Conservation (phyloP, 768 basidiomycete species). For the Hirschioporus abietinus region DNA sequence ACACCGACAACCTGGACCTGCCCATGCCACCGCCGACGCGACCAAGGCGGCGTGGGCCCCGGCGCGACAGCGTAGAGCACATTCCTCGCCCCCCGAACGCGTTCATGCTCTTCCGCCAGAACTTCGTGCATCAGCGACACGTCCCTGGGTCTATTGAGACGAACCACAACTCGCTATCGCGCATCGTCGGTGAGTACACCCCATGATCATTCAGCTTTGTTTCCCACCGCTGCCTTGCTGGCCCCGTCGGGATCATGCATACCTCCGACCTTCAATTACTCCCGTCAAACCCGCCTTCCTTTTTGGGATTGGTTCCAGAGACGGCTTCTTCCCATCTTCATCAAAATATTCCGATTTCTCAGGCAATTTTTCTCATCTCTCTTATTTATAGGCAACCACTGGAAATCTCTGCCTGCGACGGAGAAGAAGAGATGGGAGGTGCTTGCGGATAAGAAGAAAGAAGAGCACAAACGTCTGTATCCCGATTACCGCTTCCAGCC, state of each 20-base stretch:
- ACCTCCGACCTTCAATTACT: background rate
- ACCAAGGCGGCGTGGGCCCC: too few relatives aligned
- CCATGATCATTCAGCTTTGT: background rate
- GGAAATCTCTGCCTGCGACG: constrained; percentile 63
- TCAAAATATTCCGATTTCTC: background rate
- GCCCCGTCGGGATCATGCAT: background rate
- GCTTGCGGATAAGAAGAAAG: constrained; percentile 68
- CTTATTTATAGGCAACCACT: constrained; percentile 37
- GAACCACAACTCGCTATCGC: constrained; percentile 43
- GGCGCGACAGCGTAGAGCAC: constrained; percentile 14
- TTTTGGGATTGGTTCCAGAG: background rate
- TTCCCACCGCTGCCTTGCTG: background rate
- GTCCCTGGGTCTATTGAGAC: constrained; percentile 47
- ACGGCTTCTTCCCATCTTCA: background rate
- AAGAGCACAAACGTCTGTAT: constrained; percentile 61
- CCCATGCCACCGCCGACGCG: background rate
- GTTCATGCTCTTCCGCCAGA: constrained; percentile 30
- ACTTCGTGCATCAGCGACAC: constrained; percentile 36
- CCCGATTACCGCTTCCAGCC: constrained; percentile 55
- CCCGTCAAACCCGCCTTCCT: background rate
- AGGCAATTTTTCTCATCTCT: background rate
- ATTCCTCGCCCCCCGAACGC: constrained; percentile 36
- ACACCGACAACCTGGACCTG: background rate
- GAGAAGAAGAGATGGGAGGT: constrained; percentile 73
- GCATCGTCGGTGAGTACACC: constrained; percentile 33